Evolutionary conservation across 768 basidiomycete genomes (phyloP).

Genomic region (Lactarius indigo): DNA sequence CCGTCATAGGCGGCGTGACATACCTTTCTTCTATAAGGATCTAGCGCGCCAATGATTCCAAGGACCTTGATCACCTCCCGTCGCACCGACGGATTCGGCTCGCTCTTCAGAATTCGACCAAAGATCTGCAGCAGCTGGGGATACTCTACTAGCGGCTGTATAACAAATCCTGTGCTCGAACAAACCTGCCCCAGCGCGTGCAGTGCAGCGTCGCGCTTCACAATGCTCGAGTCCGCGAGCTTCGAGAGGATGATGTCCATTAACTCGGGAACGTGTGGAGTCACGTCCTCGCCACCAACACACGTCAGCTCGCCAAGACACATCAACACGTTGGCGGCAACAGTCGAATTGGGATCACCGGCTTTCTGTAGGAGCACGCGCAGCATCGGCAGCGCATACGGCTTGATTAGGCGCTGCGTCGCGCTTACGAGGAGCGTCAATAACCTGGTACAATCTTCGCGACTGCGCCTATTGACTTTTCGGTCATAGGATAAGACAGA

Average conservation of each 20-base stretch:
- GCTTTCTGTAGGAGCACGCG: conserved; percentile 88
- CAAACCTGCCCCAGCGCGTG: conserved; percentile 94
- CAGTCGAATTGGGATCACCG: conserved; percentile 76
- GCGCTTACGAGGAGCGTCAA: conserved; percentile 87
- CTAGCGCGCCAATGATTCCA: conserved; percentile 92
- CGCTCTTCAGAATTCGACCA: conserved; percentile 80
- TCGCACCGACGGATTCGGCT: conserved; percentile 63
- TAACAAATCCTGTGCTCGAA: conserved; percentile 93
- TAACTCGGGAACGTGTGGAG: conserved; percentile 77
- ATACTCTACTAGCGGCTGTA: conserved; percentile 85
- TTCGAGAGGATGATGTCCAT: conserved; percentile 88
- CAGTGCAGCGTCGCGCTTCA: conserved; percentile 91
- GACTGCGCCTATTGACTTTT: conserved; percentile 55
- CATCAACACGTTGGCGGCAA: conserved; percentile 89
- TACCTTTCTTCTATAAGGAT: conserved; percentile 94
- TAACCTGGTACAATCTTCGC: conserved; percentile 90
- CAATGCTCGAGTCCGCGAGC: conserved; percentile 82
- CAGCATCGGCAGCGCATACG: conserved; percentile 94
- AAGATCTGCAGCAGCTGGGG: conserved; percentile 86
- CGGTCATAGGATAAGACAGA: conserved; percentile 14
- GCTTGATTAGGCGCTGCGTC: conserved; percentile 90
- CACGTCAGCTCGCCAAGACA: conserved; percentile 92
- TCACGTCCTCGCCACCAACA: conserved; percentile 90
- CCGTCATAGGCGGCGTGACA: conserved; percentile 15
- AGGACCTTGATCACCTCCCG: conserved; percentile 93